Percentiles rank a stretch among this genome's conserved stretches.
Conservation (phyloP, 352 stramenopile species). For the Pythium monospermum region DNA sequence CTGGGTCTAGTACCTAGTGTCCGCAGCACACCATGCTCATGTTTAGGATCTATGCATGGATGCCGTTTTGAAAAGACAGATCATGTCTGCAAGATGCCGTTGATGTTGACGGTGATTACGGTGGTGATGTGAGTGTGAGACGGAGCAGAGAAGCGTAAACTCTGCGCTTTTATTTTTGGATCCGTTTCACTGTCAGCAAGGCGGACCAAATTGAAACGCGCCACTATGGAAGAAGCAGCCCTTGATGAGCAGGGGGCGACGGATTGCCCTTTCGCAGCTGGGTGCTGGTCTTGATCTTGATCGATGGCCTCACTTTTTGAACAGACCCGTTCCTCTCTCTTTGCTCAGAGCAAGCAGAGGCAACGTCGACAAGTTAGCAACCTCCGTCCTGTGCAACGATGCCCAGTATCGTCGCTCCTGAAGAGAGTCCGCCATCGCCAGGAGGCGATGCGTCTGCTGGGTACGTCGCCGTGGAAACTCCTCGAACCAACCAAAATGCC, state of each 20-base stretch:
- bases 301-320: conserved; percentile 7
- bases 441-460: not conserved
- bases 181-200: not conserved
- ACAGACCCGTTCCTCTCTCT: not conserved
- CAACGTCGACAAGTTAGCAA: not conserved
- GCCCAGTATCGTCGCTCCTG: conserved; percentile 15
- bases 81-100: no score
- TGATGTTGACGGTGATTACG: no score
- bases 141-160: no score
- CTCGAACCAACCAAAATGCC: not conserved
- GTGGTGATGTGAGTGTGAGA: no score
- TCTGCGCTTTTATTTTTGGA: no score
- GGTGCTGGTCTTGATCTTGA: no score
- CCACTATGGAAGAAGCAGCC: no score
- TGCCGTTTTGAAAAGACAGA: conserved; percentile 5
- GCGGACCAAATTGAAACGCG: not conserved
- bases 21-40: no score
- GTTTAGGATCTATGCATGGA: not conserved
- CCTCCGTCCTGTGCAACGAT: not conserved
- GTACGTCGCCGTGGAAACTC: conserved; percentile 13
- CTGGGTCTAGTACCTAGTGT: not conserved
- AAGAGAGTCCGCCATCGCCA: conserved; percentile 4
- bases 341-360: not conserved
- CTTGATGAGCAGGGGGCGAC: no score
- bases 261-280: no score